Conservation (phyloP, 768 basidiomycete species). For the Butyriboletus loyo region DNA sequence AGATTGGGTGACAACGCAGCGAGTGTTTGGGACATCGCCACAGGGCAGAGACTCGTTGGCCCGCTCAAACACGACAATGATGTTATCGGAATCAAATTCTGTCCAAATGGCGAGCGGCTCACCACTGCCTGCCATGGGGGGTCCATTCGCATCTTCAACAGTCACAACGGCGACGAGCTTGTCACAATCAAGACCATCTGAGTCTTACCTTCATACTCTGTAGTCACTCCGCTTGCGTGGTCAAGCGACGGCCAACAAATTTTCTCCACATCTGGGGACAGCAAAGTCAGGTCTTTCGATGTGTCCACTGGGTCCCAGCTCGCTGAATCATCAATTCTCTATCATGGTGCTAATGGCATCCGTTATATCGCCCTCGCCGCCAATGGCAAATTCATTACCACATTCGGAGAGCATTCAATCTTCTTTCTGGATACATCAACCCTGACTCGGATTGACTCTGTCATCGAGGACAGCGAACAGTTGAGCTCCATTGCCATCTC, state of each 20-base stretch:
- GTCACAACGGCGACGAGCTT: not conserved
- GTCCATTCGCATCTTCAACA: conserved; percentile 8
- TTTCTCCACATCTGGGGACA: not conserved
- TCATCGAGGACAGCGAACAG: not conserved
- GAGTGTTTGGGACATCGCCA: not conserved
- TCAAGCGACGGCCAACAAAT: not conserved
- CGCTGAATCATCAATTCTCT: not conserved
- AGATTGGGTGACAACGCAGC: not conserved
- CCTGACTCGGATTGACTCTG: not conserved
- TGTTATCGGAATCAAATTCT: not conserved
- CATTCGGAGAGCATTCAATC: not conserved
- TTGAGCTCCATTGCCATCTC: not conserved
- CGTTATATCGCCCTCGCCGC: not conserved
- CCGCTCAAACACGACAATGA: not conserved
- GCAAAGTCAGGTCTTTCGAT: not conserved
- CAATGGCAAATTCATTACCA: not conserved
- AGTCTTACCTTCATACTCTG: not conserved
- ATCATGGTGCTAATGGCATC: too few relatives aligned
- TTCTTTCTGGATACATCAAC: not conserved
- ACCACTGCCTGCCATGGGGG: not conserved
- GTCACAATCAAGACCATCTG: not conserved
- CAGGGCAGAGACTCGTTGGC: not conserved
- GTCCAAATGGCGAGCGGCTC: not conserved
- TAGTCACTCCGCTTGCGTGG: not conserved
- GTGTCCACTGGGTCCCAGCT: not conserved